These are phyloP conservation scores for Phaeomoniella chlamydospora DNA, from an alignment of 2,329 filamentous ascomycete species.

Conservation along the genomic window DNA sequence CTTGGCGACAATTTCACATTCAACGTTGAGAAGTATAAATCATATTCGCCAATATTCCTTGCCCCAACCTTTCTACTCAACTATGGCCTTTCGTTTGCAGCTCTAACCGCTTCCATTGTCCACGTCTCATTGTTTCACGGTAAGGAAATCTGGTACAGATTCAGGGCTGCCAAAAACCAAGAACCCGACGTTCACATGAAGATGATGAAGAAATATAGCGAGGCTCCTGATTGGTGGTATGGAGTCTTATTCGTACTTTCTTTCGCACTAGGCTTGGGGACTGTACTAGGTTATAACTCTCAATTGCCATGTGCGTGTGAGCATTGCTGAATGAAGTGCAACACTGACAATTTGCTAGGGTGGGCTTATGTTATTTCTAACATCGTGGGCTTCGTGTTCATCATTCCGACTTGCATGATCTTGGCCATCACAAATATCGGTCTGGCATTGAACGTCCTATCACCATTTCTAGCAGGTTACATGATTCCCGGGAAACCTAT, in stretches of 20 bases:
- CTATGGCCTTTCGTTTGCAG: conserved; percentile 52
- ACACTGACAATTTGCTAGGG: conserved; percentile 27
- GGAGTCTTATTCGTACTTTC: conserved; percentile 20
- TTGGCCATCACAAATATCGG: conserved; percentile 32
- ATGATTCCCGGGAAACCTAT: conserved; percentile 30
- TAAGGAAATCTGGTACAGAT: conserved; percentile 19
- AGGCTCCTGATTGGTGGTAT: conserved; percentile 33
- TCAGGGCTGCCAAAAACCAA: conserved; percentile 16
- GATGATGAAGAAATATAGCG: conserved; percentile 24
- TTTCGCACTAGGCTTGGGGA: conserved; percentile 21
- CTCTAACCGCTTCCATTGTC: conserved; percentile 39
- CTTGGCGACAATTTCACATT: conserved; percentile 17
- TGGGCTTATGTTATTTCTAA: conserved; percentile 59
- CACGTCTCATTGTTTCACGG: conserved; percentile 22
- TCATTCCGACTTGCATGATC: conserved; percentile 53
- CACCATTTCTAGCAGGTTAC: conserved; percentile 34
- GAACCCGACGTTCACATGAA: conserved; percentile 25
- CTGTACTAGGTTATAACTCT: conserved; percentile 42
- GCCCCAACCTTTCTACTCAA: conserved; percentile 40
- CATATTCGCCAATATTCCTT: conserved; percentile 52
- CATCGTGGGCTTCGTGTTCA: conserved; percentile 47
- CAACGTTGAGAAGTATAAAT: conserved; percentile 27
- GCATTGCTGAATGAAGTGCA: too few species aligned
- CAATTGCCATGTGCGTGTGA: conserved; percentile 55
- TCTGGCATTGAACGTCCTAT: conserved; percentile 24